These are phyloP conservation scores for Trichophaea hybrida DNA, from an alignment of 2,329 filamentous ascomycete genomes.

Conservation along the genomic window DNA sequence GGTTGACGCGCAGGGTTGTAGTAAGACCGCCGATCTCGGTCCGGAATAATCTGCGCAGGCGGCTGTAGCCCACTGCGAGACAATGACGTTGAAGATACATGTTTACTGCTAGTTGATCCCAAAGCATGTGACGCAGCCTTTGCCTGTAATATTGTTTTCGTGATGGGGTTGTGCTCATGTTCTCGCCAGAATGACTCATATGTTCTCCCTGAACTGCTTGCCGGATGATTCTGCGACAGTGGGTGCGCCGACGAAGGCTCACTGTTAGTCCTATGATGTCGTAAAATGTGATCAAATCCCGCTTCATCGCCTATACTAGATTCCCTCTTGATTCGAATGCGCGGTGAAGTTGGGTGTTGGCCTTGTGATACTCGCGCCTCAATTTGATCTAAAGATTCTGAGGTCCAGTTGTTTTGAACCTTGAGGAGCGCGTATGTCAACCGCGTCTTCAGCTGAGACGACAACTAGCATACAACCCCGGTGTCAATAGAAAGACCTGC, in stretches of 20 bases:
- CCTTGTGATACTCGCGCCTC: constrained; percentile 22
- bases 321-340: constrained; percentile 22
- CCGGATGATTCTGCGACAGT: neutral
- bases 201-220: constrained; percentile 12
- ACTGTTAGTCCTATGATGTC: constrained; percentile 19
- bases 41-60: constrained; percentile 22
- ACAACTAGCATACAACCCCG: constrained; percentile 21
- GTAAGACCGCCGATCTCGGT: constrained; percentile 21
- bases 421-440: constrained; percentile 24
- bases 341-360: constrained; percentile 19
- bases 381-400: constrained; percentile 23
- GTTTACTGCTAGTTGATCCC: constrained; percentile 12
- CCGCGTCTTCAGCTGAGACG: constrained; percentile 22
- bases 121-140: constrained; percentile 19
- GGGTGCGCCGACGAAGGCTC: constrained; percentile 10
- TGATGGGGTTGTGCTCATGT: constrained; percentile 19
- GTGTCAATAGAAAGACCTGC: constrained; percentile 9
- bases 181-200: constrained; percentile 25
- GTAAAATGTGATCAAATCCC: constrained; percentile 12
- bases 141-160: constrained; percentile 22
- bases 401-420: constrained; percentile 25
- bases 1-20: constrained; percentile 19
- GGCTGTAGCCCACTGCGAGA: constrained; percentile 16
- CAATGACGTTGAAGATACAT: neutral
- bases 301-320: constrained; percentile 18